phyloP scores from a whole-genome alignment of 345 rosid genomes.

The Ailanthus altissimus region DNA sequence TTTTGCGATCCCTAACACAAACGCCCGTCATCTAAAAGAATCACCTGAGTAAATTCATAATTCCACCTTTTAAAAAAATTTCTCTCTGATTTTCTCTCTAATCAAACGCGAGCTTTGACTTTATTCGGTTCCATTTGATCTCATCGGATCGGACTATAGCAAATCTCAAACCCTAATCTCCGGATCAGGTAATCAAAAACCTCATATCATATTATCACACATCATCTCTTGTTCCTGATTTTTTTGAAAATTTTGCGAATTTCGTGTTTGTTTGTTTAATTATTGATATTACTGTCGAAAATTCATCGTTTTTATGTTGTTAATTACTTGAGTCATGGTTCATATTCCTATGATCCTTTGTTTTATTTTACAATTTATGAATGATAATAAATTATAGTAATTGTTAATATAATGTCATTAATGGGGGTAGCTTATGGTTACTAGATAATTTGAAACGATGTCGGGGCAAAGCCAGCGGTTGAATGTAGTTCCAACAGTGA shows the following conservation, averaged over 20 bases:
- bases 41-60: background rate
- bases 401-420: background rate
- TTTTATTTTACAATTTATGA: background rate
- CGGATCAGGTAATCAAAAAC: slow-evolving; percentile 1
- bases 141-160: background rate
- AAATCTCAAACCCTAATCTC: background rate
- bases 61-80: background rate
- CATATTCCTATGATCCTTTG: background rate
- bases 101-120: background rate
- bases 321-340: background rate
- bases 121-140: background rate
- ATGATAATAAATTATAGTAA: background rate
- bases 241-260: background rate
- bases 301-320: background rate
- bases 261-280: background rate
- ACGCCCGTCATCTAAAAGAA: background rate
- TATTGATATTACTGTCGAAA: background rate
- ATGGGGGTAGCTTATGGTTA: background rate
- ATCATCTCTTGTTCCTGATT: background rate
- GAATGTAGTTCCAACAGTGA: slow-evolving; percentile 90
- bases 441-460: slow-evolving; percentile 44
- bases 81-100: background rate
- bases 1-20: no score
- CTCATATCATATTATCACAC: background rate
- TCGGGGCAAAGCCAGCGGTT: slow-evolving; percentile 75